phyloP scores from a whole-genome alignment of 2,329 filamentous ascomycete species.

The Penicillium sp. region DNA sequence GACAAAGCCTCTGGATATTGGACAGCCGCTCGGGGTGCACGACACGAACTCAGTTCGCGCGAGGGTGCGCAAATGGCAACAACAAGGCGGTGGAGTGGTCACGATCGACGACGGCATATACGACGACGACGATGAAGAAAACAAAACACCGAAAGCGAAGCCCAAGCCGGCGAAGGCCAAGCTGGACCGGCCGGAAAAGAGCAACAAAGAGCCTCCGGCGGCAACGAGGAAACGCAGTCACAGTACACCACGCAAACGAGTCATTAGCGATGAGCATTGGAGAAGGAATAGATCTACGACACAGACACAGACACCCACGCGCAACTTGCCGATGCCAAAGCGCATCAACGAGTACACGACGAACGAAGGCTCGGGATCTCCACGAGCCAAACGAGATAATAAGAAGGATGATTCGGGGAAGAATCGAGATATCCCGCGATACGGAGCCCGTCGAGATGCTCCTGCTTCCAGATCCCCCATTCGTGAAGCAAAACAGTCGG shows the following conservation, averaged over 20 bases:
- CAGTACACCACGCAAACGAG: constrained; percentile 79
- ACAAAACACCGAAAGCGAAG: constrained; percentile 26
- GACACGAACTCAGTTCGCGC: constrained; percentile 67
- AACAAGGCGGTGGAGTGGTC: constrained; percentile 66
- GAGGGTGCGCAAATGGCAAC: constrained; percentile 82
- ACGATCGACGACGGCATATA: constrained; percentile 58
- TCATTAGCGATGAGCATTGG: constrained; percentile 90
- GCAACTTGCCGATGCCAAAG: constrained; percentile 43
- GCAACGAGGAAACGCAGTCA: constrained; percentile 41
- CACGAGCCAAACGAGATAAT: constrained; percentile 28
- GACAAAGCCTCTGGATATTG: constrained; percentile 55
- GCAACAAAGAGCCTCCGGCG: constrained; percentile 19
- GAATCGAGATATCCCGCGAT: constrained; percentile 23
- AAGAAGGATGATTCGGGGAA: constrained; percentile 26
- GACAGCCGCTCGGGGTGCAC: constrained; percentile 55
- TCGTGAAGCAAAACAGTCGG: constrained; percentile 24
- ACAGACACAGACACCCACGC: constrained; percentile 35
- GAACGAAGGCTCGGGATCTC: constrained; percentile 28
- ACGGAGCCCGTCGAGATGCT: constrained; percentile 31
- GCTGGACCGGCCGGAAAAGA: constrained; percentile 21
- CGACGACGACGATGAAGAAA: constrained; percentile 52
- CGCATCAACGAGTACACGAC: constrained; percentile 43
- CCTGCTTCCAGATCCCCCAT: constrained; percentile 24
- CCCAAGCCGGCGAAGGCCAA: constrained; percentile 29
- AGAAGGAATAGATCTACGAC: constrained; percentile 50